Evolutionary conservation across 1,139 yeast species (phyloP).

Genomic region (Kodamaea fungicola): DNA sequence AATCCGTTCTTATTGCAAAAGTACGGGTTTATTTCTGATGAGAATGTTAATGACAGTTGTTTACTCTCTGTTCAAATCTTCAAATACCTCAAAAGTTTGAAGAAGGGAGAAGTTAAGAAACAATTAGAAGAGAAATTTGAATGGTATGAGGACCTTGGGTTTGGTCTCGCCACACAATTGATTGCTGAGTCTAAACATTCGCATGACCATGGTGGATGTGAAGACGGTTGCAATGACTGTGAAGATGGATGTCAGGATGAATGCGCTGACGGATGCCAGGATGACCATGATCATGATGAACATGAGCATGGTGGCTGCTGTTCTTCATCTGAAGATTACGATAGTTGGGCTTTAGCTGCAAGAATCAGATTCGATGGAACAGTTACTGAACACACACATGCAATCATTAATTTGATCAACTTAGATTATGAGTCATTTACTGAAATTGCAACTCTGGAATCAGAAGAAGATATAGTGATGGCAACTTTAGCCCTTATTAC

Average conservation of each 20-base stretch:
- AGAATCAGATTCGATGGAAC: constrained; percentile 31
- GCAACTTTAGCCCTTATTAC: constrained; percentile 3
- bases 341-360: constrained; percentile 37
- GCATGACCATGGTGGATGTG: constrained; percentile 11
- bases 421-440: constrained; percentile 17
- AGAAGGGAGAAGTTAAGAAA: constrained; percentile 21
- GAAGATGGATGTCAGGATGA: constrained; percentile 12
- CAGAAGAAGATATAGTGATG: constrained; percentile 3
- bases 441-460: constrained; percentile 1
- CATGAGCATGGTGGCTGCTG: too few species aligned
- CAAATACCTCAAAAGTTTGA: constrained; percentile 32
- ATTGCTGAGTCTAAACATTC: constrained; percentile 11
- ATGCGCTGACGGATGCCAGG: constrained; percentile 10
- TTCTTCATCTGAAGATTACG: constrained; percentile 13
- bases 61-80: constrained; percentile 53
- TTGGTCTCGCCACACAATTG: constrained; percentile 39
- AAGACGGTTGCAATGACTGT: constrained; percentile 11
- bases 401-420: constrained; percentile 18
- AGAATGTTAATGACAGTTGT: constrained; percentile 57
- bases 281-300: constrained; percentile 12
- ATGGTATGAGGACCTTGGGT: constrained; percentile 65
- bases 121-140: constrained; percentile 44
- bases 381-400: constrained; percentile 36
- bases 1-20: constrained; percentile 66
- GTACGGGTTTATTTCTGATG: constrained; percentile 66